Base-by-base conservation (phyloP, 1,284 basidiomycete species). In the Wolfiporia cocos region DNA sequence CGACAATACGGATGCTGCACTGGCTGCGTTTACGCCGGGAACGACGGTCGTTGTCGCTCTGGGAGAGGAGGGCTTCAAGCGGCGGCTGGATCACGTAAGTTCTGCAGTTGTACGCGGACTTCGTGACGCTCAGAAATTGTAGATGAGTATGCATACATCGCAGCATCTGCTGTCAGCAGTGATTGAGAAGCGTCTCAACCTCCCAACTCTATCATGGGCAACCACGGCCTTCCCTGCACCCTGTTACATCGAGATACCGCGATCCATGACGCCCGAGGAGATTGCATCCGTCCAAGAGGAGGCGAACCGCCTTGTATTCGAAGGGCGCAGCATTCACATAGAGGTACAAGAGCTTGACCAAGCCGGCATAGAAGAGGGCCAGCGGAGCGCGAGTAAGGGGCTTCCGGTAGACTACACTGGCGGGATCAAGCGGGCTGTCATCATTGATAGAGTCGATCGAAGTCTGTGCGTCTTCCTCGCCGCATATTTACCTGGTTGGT, bases 151-250 rank as follows among this genome's bases (percentile, higher is more conserved):
- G 70, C 86, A 91, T 57, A 91, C 87, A 0, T 81, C 79, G 0
- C 88, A 92, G 58, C 88, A 92, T 54, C 71, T 92, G 34, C 74
- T 93, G 23, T 92, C 89, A 3, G 88, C 90, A 0, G 69, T 92
- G 5, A 70, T 92, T 3, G 88, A 93, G 56, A 71, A 70, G 6
- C 67, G 68, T 6, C 67, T 85, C 34, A 63, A 73, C 30, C 71
- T 92, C n/a, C 80, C 81, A 9, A 93, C 92, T 0, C 71, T 92
- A 6, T 86, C 86, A 0, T 93, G 91, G 91, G 83, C 87, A 14
- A 67, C 87, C 32, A 86, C 86, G 0, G 67, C 73, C 14, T 78
- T 73, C 46, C 81, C 84, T 4, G 61, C 69, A 41, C 84, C 81
- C 1, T 81, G 73, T 49, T 92, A 92, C 57, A 73, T 92, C 45